phyloP scores from a whole-genome alignment of 805 yeast species.

The Yarrowia divulgata region DNA sequence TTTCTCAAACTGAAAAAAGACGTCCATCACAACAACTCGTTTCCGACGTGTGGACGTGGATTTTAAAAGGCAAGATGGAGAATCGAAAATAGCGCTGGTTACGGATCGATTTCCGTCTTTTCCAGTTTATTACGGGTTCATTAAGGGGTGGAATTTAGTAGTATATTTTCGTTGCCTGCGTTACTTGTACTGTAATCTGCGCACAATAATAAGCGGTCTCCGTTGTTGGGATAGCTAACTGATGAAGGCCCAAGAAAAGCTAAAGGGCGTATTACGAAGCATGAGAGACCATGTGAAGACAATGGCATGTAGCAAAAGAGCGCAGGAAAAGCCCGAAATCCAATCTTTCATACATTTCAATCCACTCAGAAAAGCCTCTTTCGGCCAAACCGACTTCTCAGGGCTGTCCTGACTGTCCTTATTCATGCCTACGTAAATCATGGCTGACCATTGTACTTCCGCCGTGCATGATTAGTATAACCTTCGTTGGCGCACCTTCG shows the following conservation, averaged over 20 bases:
- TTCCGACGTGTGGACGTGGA: background rate
- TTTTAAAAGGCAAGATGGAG: too few relatives aligned
- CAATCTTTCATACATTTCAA: too few relatives aligned
- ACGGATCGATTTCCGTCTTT: too few relatives aligned
- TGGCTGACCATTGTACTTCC: background rate
- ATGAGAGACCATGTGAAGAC: background rate
- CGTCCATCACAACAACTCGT: background rate
- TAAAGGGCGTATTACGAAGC: background rate
- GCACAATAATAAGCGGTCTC: background rate
- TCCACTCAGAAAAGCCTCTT: too few relatives aligned
- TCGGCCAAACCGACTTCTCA: too few relatives aligned
- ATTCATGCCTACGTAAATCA: too few relatives aligned
- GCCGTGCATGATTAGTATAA: slow-evolving; percentile 28
- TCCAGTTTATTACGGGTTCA: too few relatives aligned
- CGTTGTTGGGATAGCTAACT: slow-evolving; percentile 1
- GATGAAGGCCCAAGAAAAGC: background rate
- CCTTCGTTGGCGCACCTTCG: slow-evolving; percentile 27
- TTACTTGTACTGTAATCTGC: background rate
- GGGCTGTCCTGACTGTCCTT: too few relatives aligned
- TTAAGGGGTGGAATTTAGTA: too few relatives aligned
- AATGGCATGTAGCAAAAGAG: slow-evolving; percentile 1
- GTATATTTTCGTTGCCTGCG: too few relatives aligned
- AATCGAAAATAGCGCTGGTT: too few relatives aligned
- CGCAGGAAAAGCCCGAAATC: too few relatives aligned
- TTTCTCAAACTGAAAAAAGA: slow-evolving; percentile 11